These are phyloP conservation scores for Calonectria montana DNA, from an alignment of 2,329 filamentous ascomycete genomes.

Conservation along the genomic window DNA sequence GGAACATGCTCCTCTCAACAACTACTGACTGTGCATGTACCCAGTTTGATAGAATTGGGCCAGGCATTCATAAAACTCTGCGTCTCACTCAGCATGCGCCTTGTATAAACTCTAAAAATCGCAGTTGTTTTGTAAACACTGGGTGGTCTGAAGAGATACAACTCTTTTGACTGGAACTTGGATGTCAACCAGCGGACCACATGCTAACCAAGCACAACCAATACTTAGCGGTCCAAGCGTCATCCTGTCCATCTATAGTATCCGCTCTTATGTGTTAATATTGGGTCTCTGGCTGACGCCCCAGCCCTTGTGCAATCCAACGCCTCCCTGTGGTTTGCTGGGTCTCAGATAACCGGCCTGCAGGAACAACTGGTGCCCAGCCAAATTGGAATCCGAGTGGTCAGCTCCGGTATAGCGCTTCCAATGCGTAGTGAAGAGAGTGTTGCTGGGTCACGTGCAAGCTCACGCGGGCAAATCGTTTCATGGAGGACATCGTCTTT, in stretches of 20 bases:
- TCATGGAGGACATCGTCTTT: conserved; percentile 37
- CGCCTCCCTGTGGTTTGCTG: not conserved
- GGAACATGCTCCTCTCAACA: conserved; percentile 8
- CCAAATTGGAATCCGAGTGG: not conserved
- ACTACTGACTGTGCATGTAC: not conserved
- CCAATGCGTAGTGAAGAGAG: not conserved
- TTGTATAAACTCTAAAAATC: not conserved
- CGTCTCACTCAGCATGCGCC: not conserved
- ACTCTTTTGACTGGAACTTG: not conserved
- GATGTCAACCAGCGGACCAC: not conserved
- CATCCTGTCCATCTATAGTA: not conserved
- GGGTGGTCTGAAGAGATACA: not conserved
- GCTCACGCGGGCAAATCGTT: not conserved
- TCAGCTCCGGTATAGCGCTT: not conserved
- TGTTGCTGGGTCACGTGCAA: not conserved
- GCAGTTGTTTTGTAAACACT: not conserved
- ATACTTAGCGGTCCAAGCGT: not conserved
- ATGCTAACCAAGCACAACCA: not conserved
- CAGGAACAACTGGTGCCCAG: not conserved
- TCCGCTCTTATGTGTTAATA: not conserved
- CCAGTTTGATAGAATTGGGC: not conserved
- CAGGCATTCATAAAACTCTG: not conserved
- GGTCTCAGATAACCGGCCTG: not conserved
- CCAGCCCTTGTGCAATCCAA: not conserved
- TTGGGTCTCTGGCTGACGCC: not conserved